These are phyloP conservation scores for Mrakia hoshinonis DNA, from an alignment of 768 basidiomycete genomes.

Conservation along the genomic window DNA sequence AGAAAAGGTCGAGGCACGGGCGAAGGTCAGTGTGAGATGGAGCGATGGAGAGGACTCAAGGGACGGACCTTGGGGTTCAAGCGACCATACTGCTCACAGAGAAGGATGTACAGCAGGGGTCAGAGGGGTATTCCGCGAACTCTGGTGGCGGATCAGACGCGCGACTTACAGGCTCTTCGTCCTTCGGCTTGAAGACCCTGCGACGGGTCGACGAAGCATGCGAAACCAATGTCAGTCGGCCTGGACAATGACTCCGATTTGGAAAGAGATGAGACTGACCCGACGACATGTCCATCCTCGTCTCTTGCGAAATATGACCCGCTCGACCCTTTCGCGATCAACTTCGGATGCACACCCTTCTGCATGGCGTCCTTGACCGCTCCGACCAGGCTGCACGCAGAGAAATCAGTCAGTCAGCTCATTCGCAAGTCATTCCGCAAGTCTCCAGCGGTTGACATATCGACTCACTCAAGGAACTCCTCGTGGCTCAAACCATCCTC, in stretches of 20 bases:
- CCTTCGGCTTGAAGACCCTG: constrained; percentile 83
- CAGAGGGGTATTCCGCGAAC: constrained; percentile 4
- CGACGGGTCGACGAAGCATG: neutral
- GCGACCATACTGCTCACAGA: constrained; percentile 1
- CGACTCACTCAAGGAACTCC: constrained; percentile 2
- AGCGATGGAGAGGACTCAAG: no score
- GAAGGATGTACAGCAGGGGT: neutral
- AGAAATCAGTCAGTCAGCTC: neutral
- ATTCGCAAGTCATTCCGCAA: neutral
- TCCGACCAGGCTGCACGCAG: constrained; percentile 3
- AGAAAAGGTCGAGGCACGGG: constrained; percentile 41
- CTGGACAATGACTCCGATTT: neutral
- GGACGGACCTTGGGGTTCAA: constrained; percentile 19
- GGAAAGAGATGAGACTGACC: constrained; percentile 47
- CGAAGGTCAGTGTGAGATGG: constrained; percentile 48
- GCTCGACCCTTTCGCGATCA: constrained; percentile 80
- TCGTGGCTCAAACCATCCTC: neutral
- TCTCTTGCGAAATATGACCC: constrained; percentile 92
- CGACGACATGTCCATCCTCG: constrained; percentile 66
- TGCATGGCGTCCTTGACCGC: constrained; percentile 12
- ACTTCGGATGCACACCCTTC: constrained; percentile 36
- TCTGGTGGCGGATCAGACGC: neutral
- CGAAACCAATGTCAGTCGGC: neutral
- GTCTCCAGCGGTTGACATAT: neutral
- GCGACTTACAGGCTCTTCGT: constrained; percentile 32